Evolutionary conservation across 108 stramenopile species (phyloP), one percentile per base, ranked within the genome.

Genomic region (Cyclotella atomus): DNA sequence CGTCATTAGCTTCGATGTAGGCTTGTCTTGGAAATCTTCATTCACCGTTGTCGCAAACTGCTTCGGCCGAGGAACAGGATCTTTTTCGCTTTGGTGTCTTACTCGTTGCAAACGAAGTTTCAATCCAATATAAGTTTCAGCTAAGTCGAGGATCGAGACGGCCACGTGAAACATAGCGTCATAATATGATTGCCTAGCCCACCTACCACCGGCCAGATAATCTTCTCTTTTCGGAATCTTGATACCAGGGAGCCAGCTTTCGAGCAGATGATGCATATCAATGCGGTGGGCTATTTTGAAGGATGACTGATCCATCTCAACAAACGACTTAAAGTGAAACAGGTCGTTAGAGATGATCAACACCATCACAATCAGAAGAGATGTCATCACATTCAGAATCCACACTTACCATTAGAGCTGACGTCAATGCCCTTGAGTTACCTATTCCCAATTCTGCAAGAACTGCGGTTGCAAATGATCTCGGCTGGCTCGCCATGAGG

Each of bases 151-250:
- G 29, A 96, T 90, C 59, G 77, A 89, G 27, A 79, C 84, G 0
- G 92, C 85, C 16, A 93, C 83, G 10, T 79, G 65, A 65, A 84
- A 92, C 59, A 96, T 77, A 21, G 95, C 95, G 60, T 94, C 91
- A 71, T 96, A 96, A 79, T 90, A 96, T 41, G 89, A 91, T 63
- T 93, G 91, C 41, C 91, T 68, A 4, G 95, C 95, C 95, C 95
- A 96, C 23, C 92, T 45, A 38, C 95, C 95, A 41, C 95, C 95
- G 24, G 95, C 95, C 56, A 96, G 76, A 74, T 96, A 94, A 70
- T 96, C 91, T 34, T 92, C 90, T 3, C 95, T 79, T 25, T 87
- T 66, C 23, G 95, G 95, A 63, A 96, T 85, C 57, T 86, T 85
- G 34, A 93, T 50, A 14, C 91, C 91, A 47, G 90, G 93, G n/a